A percentile compares a stretch with the other conserved stretches of the same genome.
phyloP scores from a whole-genome alignment of 1,284 basidiomycete genomes.

The Malassezia psittaci region DNA sequence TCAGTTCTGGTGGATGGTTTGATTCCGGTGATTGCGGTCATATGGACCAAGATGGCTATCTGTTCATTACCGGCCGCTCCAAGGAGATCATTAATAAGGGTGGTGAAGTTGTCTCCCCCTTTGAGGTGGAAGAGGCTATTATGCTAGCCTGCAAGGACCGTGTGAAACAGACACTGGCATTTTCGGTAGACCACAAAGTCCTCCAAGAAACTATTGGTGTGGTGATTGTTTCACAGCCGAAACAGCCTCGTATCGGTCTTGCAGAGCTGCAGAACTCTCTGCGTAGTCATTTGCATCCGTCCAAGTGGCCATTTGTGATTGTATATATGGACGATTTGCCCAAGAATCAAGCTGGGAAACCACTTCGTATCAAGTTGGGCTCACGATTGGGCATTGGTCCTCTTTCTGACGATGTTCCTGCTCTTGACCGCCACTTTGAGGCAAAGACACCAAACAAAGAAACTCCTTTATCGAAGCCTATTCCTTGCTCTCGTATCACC shows the following conservation, averaged over 20 bases:
- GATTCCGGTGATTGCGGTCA: constrained; percentile 48
- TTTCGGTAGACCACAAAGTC: constrained; percentile 46
- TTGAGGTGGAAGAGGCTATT: constrained; percentile 47
- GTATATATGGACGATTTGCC: constrained; percentile 48
- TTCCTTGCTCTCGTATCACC: constrained; percentile 43
- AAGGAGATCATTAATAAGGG: constrained; percentile 49
- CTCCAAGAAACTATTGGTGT: constrained; percentile 48
- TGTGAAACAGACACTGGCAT: constrained; percentile 46
- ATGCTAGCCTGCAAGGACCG: constrained; percentile 43
- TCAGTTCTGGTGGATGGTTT: constrained; percentile 47
- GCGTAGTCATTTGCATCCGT: constrained; percentile 43
- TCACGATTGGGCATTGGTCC: constrained; percentile 44
- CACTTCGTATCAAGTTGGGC: constrained; percentile 47
- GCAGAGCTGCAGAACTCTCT: constrained; percentile 47
- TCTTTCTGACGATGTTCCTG: constrained; percentile 43
- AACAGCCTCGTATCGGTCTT: constrained; percentile 45
- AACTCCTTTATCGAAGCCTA: constrained; percentile 41
- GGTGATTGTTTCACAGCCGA: constrained; percentile 45
- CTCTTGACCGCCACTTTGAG: constrained; percentile 47
- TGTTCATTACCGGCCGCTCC: constrained; percentile 47
- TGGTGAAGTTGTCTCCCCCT: constrained; percentile 47
- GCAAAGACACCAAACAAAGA: constrained; percentile 44
- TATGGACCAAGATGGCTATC: constrained; percentile 47
- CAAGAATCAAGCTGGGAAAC: constrained; percentile 47
- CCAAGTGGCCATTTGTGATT: constrained; percentile 47